phyloP scores from a whole-genome alignment of 2,329 filamentous ascomycete genomes.

The Talaromyces sp. region DNA sequence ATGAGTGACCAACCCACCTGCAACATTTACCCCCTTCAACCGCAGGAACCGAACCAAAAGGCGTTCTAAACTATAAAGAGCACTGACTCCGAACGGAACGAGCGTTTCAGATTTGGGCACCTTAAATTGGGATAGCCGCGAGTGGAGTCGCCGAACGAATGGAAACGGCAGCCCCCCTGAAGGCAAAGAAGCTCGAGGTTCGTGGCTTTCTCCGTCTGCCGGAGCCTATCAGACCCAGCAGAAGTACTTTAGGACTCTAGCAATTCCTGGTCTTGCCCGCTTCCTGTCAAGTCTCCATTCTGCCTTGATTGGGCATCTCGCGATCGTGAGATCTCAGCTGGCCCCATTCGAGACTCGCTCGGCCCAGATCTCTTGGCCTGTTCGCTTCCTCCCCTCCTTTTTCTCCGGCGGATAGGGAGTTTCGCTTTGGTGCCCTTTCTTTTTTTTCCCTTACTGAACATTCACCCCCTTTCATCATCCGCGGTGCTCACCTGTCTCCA shows the following conservation, averaged over 20 bases:
- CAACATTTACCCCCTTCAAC: not conserved
- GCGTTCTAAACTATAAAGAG: constrained; percentile 15
- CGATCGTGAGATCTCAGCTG: constrained; percentile 18
- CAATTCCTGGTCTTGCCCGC: not conserved
- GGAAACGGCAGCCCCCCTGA: constrained; percentile 22
- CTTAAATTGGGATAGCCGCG: constrained; percentile 28
- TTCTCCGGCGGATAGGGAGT: no score
- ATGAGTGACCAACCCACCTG: no score
- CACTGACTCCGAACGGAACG: constrained; percentile 13
- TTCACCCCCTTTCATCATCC: constrained; percentile 15
- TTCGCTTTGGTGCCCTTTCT: no score
- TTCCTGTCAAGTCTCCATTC: not conserved
- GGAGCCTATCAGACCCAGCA: constrained; percentile 11
- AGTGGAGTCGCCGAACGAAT: constrained; percentile 24
- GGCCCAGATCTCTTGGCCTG: constrained; percentile 13
- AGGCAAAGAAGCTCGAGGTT: constrained; percentile 12
- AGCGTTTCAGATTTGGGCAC: constrained; percentile 22
- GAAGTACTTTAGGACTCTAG: not conserved
- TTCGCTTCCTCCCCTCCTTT: constrained; percentile 8
- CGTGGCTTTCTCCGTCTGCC: constrained; percentile 2
- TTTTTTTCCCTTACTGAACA: not conserved
- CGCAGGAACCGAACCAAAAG: not conserved
- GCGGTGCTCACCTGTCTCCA: constrained; percentile 22
- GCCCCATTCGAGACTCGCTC: constrained; percentile 6
- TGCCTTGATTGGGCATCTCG: constrained; percentile 10